These are phyloP conservation scores for Punctularia strigosozonata DNA, from an alignment of 768 basidiomycete genomes.

Conservation along the genomic window DNA sequence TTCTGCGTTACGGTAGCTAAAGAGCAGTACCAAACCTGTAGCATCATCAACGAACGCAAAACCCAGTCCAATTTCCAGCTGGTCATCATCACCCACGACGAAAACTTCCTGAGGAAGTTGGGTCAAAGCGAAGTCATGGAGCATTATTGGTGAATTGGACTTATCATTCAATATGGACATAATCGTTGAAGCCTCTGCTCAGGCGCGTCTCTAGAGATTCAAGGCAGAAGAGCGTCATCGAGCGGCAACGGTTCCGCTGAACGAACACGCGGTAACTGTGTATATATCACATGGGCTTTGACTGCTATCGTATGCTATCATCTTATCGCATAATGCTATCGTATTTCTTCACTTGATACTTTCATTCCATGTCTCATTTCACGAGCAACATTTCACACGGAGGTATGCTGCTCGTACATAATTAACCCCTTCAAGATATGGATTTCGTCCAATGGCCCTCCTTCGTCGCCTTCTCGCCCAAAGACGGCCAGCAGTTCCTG, in stretches of 20 bases:
- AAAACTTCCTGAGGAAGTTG: constrained; percentile 84
- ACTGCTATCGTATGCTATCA: too few relatives aligned
- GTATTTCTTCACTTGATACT: too few relatives aligned
- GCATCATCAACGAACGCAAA: constrained; percentile 90
- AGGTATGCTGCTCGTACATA: too few relatives aligned
- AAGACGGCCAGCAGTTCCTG: constrained; percentile 31
- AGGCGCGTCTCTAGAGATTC: constrained; percentile 74
- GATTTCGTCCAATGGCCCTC: constrained; percentile 47
- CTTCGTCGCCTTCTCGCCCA: constrained; percentile 52
- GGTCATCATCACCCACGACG: constrained; percentile 95
- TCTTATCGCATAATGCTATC: too few relatives aligned
- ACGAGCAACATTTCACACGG: too few relatives aligned
- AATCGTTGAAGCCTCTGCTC: constrained; percentile 2
- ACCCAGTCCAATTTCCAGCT: constrained; percentile 89
- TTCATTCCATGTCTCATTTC: too few relatives aligned
- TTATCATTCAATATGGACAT: not conserved
- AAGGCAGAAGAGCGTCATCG: constrained; percentile 29
- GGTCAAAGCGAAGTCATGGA: constrained; percentile 91
- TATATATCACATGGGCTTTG: too few relatives aligned
- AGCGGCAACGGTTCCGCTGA: constrained; percentile 16
- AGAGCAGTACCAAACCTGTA: too few relatives aligned
- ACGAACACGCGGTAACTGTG: too few relatives aligned
- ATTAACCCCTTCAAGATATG: constrained; percentile 29
- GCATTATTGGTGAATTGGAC: constrained; percentile 62
- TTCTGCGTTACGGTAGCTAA: constrained; percentile 2